Evolutionary conservation across 768 basidiomycete species (phyloP).

Genomic region (Antrodiella citrinella): DNA sequence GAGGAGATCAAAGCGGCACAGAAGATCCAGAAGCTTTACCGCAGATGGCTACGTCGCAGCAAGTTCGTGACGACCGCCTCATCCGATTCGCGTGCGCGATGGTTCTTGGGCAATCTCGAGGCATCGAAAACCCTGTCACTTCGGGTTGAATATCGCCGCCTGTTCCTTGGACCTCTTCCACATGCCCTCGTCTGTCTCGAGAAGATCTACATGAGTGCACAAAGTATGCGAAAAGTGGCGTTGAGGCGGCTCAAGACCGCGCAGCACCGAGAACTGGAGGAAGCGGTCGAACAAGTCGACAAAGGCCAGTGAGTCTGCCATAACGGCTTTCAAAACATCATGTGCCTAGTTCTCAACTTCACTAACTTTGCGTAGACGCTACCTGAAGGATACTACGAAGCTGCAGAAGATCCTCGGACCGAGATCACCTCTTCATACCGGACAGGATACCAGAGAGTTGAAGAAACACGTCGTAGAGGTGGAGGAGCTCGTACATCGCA

Average conservation of each 20-base stretch:
- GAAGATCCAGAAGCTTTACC: conserved; percentile 1
- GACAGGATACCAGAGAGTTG: conserved; percentile 9
- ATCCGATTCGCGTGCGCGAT: conserved; percentile 2
- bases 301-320: conserved; percentile 7
- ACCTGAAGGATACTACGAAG: conserved; percentile 3
- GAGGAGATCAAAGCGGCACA: conserved; percentile 8
- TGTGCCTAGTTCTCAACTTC: background rate
- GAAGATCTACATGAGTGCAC: background rate
- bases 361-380: conserved; percentile 1
- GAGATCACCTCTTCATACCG: conserved; percentile 10
- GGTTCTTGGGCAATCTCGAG: background rate
- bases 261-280: conserved; percentile 9
- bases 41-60: background rate
- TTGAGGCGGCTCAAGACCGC: background rate
- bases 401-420: conserved; percentile 15
- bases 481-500: conserved; percentile 3
- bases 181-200: conserved; percentile 8
- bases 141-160: background rate
- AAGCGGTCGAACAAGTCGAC: conserved; percentile 4
- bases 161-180: conserved; percentile 10
- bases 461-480: conserved; percentile 8
- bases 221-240: conserved; percentile 3
- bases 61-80: background rate
- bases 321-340: background rate
- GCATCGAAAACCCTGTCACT: background rate